Percentiles rank a stretch among this genome's conserved stretches.
Conservation (phyloP, 306 rosid genomes). For the Casuarina equisetifolia region DNA sequence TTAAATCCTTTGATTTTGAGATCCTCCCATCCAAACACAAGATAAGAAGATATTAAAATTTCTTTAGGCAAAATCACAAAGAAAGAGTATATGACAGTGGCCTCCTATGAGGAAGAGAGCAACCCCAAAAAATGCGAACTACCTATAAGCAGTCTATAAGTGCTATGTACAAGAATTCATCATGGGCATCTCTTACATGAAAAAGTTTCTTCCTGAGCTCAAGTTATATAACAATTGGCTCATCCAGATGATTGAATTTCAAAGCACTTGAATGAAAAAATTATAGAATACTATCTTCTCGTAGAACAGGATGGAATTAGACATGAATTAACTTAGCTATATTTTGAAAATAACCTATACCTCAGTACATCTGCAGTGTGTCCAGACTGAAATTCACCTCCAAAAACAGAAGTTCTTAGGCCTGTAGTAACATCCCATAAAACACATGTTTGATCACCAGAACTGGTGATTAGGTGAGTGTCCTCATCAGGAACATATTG, state of each 20-base stretch:
- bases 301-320: constrained; percentile 16
- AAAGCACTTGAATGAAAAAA: constrained; percentile 10
- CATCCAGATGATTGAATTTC: constrained; percentile 13
- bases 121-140: not conserved
- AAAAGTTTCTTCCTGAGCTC: not conserved
- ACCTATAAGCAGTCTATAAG: not conserved
- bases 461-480: constrained; percentile 80
- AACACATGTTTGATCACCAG: constrained; percentile 94
- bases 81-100: constrained; percentile 6
- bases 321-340: constrained; percentile 5
- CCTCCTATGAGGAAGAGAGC: not conserved
- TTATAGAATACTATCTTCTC: constrained; percentile 5
- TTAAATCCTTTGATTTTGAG: no score
- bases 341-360: constrained; percentile 44
- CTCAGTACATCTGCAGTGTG: constrained; percentile 88
- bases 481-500: constrained; percentile 97
- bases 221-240: not conserved
- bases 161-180: not conserved
- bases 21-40: no score
- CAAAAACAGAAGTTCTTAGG: constrained; percentile 90
- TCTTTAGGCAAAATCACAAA: not conserved
- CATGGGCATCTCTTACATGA: not conserved
- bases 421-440: constrained; percentile 97
- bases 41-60: not conserved
- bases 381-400: constrained; percentile 99